phyloP scores from a whole-genome alignment of 2,329 filamentous ascomycete species.

The Didymella pinodella region DNA sequence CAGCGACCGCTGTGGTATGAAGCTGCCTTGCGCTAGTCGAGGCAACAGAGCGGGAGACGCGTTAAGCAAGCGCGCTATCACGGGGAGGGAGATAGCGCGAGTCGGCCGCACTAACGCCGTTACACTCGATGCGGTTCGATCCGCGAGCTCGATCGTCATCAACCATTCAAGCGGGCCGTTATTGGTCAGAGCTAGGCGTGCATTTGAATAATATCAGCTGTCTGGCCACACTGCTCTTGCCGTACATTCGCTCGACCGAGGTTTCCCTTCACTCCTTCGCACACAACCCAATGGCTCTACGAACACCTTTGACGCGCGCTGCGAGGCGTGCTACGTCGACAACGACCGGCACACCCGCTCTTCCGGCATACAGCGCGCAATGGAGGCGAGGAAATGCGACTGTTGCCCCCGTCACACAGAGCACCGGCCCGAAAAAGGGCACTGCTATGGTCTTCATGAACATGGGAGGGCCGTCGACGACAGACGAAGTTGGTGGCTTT shows the following conservation, averaged over 20 bases:
- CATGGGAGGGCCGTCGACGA: slow-evolving; percentile 94
- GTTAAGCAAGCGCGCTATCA: slow-evolving; percentile 35
- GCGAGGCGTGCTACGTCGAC: slow-evolving; percentile 43
- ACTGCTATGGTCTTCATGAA: slow-evolving; percentile 99
- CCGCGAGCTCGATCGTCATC: slow-evolving; percentile 38
- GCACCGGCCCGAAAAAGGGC: slow-evolving; percentile 75
- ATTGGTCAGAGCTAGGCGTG: slow-evolving; percentile 37
- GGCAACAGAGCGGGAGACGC: slow-evolving; percentile 36
- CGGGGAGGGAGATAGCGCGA: slow-evolving; percentile 18
- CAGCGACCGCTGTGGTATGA: not conserved
- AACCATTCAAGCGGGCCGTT: slow-evolving; percentile 17
- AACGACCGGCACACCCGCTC: slow-evolving; percentile 37
- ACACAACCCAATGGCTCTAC: slow-evolving; percentile 50
- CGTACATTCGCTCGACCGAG: slow-evolving; percentile 18
- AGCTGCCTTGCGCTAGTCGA: slow-evolving; percentile 22
- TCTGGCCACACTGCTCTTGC: slow-evolving; percentile 30
- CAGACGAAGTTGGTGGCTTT: slow-evolving; percentile 87
- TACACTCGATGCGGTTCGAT: slow-evolving; percentile 22
- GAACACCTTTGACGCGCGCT: slow-evolving; percentile 44
- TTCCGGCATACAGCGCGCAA: slow-evolving; percentile 45
- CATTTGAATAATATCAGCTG: slow-evolving; percentile 32
- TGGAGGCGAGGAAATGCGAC: slow-evolving; percentile 50
- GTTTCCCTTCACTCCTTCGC: slow-evolving; percentile 33
- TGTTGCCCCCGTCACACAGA: slow-evolving; percentile 72
- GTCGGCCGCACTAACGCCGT: slow-evolving; percentile 12